Conservation (phyloP, 345 rosid species). For the Chamaenerion angustifolium region DNA sequence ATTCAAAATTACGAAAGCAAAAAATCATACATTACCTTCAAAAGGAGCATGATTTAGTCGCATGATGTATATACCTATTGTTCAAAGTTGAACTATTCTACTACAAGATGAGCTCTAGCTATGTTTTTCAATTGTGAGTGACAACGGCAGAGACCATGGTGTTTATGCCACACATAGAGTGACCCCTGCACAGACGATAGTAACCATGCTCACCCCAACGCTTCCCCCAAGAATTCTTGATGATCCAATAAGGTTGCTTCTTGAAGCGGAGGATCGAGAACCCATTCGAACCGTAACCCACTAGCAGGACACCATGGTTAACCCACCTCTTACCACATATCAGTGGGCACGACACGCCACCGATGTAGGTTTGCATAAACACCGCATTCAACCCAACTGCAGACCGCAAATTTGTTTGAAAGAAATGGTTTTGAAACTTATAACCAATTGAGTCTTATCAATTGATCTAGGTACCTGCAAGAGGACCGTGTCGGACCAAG, state of each 20-base stretch:
- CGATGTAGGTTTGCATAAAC: conserved; percentile 82
- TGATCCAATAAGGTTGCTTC: conserved; percentile 65
- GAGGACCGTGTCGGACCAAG: conserved; percentile 66
- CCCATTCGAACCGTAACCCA: conserved; percentile 67
- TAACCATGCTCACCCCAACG: conserved; percentile 78
- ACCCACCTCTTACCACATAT: conserved; percentile 58
- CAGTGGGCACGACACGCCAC: conserved; percentile 84
- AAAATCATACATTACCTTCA: no score
- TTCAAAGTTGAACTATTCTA: no score
- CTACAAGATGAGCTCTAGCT: background rate
- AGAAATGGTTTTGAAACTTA: no score
- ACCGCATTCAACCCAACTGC: conserved; percentile 67
- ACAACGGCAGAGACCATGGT: conserved; percentile 81
- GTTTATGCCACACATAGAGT: conserved; percentile 62
- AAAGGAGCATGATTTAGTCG: no score
- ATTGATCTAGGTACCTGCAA: no score
- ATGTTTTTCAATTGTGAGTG: conserved; percentile 17
- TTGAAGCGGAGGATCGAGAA: conserved; percentile 61
- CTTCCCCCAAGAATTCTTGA: conserved; percentile 88
- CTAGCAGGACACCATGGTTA: conserved; percentile 70
- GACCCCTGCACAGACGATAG: conserved; percentile 66
- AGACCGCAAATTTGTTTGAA: no score
- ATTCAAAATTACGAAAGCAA: no score
- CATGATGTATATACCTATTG: no score
- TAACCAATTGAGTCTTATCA: no score